phyloP scores from a whole-genome alignment of 345 rosid species.

The Euphorbia peplus region DNA sequence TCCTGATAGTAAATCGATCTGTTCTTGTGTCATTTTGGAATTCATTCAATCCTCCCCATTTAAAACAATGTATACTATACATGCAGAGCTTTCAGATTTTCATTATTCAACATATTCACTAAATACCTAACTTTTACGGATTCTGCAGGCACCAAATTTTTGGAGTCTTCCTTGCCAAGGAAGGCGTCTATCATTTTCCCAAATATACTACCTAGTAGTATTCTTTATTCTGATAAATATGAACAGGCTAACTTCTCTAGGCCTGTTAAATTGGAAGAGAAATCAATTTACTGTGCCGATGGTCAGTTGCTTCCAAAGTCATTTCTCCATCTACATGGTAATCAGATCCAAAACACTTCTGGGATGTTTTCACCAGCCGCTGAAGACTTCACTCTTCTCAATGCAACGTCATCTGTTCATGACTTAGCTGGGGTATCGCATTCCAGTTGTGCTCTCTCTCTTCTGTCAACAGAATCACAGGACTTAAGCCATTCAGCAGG shows the following conservation, averaged over 20 bases:
- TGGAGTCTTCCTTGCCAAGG: slow-evolving; percentile 22
- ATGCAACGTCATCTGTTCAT: slow-evolving; percentile 36
- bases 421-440: slow-evolving; percentile 44
- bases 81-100: background rate
- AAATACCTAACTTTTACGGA: slow-evolving; percentile 6
- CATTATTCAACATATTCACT: background rate
- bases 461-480: slow-evolving; percentile 83
- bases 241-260: slow-evolving; percentile 17
- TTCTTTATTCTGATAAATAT: slow-evolving; percentile 19
- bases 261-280: slow-evolving; percentile 19
- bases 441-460: slow-evolving; percentile 86
- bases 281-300: background rate
- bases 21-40: background rate
- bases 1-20: background rate
- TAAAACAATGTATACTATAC: background rate
- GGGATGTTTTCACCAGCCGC: slow-evolving; percentile 25
- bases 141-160: slow-evolving; percentile 25
- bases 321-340: slow-evolving; percentile 25
- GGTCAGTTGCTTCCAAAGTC: slow-evolving; percentile 24
- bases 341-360: slow-evolving; percentile 20
- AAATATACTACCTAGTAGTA: slow-evolving; percentile 17
- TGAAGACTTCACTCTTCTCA: slow-evolving; percentile 20
- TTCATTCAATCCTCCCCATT: background rate
- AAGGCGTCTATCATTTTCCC: slow-evolving; percentile 26
- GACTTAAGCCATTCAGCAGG: slow-evolving; percentile 38